phyloP scores from a whole-genome alignment of 345 rosid genomes.

The Leavenworthia alabamica region DNA sequence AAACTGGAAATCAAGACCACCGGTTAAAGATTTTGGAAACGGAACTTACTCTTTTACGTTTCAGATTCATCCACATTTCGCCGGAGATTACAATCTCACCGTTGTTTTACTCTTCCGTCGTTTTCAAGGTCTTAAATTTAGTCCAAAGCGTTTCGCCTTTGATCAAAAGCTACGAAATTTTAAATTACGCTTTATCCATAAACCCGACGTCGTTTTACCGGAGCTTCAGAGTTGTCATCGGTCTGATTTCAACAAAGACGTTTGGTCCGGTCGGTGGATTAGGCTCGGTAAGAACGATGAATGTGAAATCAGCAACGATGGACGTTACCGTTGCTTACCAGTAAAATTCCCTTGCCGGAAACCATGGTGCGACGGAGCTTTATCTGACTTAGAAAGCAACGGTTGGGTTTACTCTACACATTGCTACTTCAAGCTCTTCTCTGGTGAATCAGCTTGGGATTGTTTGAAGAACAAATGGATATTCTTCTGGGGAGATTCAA shows the following conservation, averaged over 20 bases:
- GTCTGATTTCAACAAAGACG: conserved; percentile 54
- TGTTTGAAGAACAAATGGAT: conserved; percentile 69
- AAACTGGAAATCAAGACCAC: conserved; percentile 78
- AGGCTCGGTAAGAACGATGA: conserved; percentile 59
- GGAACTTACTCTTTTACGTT: conserved; percentile 61
- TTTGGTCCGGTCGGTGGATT: conserved; percentile 90
- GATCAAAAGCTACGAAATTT: conserved; percentile 44
- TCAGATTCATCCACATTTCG: conserved; percentile 79
- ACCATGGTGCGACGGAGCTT: conserved; percentile 77
- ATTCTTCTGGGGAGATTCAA: conserved; percentile 94
- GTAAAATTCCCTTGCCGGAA: conserved; percentile 48
- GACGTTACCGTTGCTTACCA: conserved; percentile 62
- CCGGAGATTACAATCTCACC: conserved; percentile 60
- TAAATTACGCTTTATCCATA: conserved; percentile 38
- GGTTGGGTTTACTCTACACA: conserved; percentile 93
- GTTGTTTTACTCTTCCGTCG: conserved; percentile 60
- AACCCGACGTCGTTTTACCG: conserved; percentile 35
- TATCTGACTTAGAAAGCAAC: conserved; percentile 59
- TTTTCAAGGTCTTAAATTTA: conserved; percentile 61
- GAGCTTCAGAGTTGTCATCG: conserved; percentile 36
- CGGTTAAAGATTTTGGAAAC: conserved; percentile 60
- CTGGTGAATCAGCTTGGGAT: conserved; percentile 55
- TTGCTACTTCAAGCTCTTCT: conserved; percentile 59
- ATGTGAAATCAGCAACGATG: conserved; percentile 58
- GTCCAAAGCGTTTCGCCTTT: conserved; percentile 51